Conservation (phyloP, 164 flowering plant genomes). For the Taxillus chinensis region DNA sequence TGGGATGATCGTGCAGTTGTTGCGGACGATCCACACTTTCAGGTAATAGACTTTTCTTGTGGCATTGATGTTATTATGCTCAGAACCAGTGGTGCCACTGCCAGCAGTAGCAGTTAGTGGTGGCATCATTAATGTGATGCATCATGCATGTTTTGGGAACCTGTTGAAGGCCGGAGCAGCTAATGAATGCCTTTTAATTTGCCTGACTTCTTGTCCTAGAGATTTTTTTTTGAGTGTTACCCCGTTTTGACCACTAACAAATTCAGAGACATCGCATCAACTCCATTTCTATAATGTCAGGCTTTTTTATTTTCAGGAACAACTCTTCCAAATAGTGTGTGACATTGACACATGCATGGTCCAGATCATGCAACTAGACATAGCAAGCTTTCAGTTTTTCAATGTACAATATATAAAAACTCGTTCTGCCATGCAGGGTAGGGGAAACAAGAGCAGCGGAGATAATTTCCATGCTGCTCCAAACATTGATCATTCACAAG, state of each 20-base stretch:
- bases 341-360: background rate
- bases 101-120: no score
- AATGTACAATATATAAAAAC: background rate
- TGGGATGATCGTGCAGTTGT: slow-evolving; percentile 99
- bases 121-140: no score
- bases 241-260: no score
- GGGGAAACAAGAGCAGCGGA: slow-evolving; percentile 97
- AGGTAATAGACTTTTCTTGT: slow-evolving; percentile 34
- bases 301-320: no score
- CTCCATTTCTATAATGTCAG: no score
- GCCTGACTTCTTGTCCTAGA: no score
- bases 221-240: no score
- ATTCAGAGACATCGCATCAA: no score
- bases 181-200: no score
- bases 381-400: background rate
- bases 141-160: no score
- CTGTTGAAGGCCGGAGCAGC: no score
- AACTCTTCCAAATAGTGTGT: background rate
- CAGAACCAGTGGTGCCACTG: no score
- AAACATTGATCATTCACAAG: slow-evolving; percentile 97
- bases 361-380: background rate
- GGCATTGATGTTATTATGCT: background rate
- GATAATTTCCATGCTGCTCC: slow-evolving; percentile 99
- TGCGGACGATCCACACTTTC: slow-evolving; percentile 96
- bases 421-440: slow-evolving; percentile 45